Evolutionary conservation across 371 early-diverging fungal genomes (phyloP).

Genomic region (Conidiobolus incongruus): DNA sequence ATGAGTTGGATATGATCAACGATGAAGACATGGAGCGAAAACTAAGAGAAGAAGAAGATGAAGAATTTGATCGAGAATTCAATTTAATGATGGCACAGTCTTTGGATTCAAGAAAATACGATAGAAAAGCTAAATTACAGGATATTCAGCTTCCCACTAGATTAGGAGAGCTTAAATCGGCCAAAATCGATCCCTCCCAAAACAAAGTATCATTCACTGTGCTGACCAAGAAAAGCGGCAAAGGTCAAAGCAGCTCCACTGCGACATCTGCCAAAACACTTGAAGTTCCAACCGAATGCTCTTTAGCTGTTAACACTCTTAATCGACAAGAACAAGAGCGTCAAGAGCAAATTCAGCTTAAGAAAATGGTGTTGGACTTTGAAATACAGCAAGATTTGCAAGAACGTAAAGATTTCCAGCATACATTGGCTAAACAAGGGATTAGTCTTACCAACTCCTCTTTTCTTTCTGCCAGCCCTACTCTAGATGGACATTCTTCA

Average conservation of each 20-base stretch:
- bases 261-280: constrained; percentile 23
- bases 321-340: constrained; percentile 67
- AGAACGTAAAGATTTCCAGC: constrained; percentile 20
- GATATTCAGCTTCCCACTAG: constrained; percentile 56
- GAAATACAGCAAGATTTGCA: constrained; percentile 61
- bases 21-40: constrained; percentile 20
- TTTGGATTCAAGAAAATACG: constrained; percentile 52
- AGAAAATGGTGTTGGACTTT: constrained; percentile 71
- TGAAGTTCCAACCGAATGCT: constrained; percentile 64
- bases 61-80: constrained; percentile 53
- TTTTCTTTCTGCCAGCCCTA: too few relatives aligned
- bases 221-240: constrained; percentile 25
- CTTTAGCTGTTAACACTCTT: constrained; percentile 58
- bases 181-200: constrained; percentile 7
- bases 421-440: constrained; percentile 13
- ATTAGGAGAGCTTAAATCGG: constrained; percentile 6
- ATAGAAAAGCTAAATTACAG: constrained; percentile 40
- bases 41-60: constrained; percentile 21
- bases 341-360: constrained; percentile 72
- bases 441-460: constrained; percentile 8
- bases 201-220: constrained; percentile 64
- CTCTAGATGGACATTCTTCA: too few relatives aligned
- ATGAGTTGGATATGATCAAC: constrained; percentile 3
- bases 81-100: constrained; percentile 63
- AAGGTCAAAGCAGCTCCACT: constrained; percentile 5